Evolutionary conservation across 768 basidiomycete species (phyloP), one percentile per base, ranked within the genome.

Genomic region (Macrolepiota albuminosa): DNA sequence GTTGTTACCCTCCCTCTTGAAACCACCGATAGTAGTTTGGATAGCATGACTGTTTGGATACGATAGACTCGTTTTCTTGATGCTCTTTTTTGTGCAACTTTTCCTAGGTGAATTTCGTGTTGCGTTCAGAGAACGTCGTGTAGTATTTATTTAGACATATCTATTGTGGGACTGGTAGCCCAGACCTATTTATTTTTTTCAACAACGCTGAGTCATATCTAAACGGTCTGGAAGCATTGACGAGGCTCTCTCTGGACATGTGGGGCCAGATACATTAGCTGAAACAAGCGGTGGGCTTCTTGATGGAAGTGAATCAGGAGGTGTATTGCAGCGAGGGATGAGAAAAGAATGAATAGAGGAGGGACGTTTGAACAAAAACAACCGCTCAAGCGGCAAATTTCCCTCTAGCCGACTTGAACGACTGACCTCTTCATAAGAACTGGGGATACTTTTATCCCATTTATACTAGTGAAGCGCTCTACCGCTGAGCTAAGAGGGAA

Each of bases 371-470:
- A 21, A 21, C 21, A 21, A 21, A 21, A 21, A 21, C 21, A 21
- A 21, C 21, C 21, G 21, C 21, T 21, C 21, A 21, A 21, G 21
- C 21, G 21, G 21, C 21, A 21, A 21, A 21, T 24, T 56, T 56
- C 55, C 55, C 55, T 56, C 55, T 56, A 56, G 55, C 55, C 55
- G 55, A 56, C 55, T 56, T 56, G 55, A 56, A 56, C 55, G 55
- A 56, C 55, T 56, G 43, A 37, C 43, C 56, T 46, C 43, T 47
- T 46, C 36, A 37, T 45, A 16, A 21, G 21, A 21, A 21, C 21
- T 21, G 21, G 21, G 21, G 21, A 21, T 21, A 21, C 21, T 21
- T 21, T 21, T 21, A 21, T 21, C 21, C 21, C 21, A 21, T 21
- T 21, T 36, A 5, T 37, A 48, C 56, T 45, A 48, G 47, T 57